Evolutionary conservation across 2,329 filamentous ascomycete genomes (phyloP).

Genomic region (Didymella segeticola): DNA sequence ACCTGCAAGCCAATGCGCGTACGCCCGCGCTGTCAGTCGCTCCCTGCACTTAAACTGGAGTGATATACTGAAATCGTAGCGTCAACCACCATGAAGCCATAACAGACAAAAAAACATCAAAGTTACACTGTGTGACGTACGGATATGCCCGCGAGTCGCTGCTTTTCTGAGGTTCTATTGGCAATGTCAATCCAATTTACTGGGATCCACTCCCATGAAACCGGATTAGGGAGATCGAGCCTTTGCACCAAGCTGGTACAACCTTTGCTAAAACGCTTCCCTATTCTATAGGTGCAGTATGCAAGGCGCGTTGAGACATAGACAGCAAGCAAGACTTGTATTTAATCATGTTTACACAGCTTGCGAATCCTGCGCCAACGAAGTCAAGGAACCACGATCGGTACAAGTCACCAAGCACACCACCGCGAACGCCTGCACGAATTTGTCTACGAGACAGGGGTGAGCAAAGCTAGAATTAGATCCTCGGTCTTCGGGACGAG

Average conservation of each 20-base stretch:
- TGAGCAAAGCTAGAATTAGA: slow-evolving; percentile 22
- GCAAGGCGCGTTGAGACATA: slow-evolving; percentile 16
- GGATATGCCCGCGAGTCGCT: slow-evolving; percentile 8
- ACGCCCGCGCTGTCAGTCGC: slow-evolving; percentile 4
- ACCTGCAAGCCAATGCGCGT: background rate
- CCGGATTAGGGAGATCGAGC: slow-evolving; percentile 11
- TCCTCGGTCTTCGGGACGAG: slow-evolving; percentile 20
- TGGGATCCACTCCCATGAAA: slow-evolving; percentile 14
- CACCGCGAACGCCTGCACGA: background rate
- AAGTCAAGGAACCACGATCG: background rate
- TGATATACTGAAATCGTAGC: background rate
- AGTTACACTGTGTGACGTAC: slow-evolving; percentile 11
- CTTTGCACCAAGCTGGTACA: slow-evolving; percentile 4
- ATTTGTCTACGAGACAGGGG: slow-evolving; percentile 6
- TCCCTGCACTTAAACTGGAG: background rate
- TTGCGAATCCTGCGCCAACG: slow-evolving; percentile 10
- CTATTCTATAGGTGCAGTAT: slow-evolving; percentile 6
- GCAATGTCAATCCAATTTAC: slow-evolving; percentile 13
- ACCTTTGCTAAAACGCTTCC: slow-evolving; percentile 9
- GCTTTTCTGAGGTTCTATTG: slow-evolving; percentile 8
- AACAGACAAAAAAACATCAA: background rate
- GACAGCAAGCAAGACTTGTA: slow-evolving; percentile 1
- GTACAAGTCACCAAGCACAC: slow-evolving; percentile 4
- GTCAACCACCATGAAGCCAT: background rate
- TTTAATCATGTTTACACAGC: background rate